Evolutionary conservation across 257 asterid genomes (phyloP), one percentile per base, ranked within the genome.

Genomic region (Nicotiana sylvestris): DNA sequence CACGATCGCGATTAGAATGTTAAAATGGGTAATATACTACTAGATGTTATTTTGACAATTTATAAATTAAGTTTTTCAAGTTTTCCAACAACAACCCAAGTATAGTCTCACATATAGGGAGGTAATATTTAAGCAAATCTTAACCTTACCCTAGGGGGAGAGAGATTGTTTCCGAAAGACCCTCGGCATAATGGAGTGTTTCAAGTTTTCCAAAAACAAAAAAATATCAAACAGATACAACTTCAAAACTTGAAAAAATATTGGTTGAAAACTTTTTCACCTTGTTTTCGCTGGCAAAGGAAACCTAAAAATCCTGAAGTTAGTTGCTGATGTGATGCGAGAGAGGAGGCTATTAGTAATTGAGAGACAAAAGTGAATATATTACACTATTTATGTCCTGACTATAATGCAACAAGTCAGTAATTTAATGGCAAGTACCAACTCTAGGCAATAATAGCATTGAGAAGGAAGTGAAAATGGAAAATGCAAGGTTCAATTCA

Each of bases 271-370:
- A n/a, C 5, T 2, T n/a, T 39, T 69, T n/a, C 10, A 39, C 57
- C 18, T 39, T 39, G 64, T 69, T 69, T 69, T 37, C 56, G 43
- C 43, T 69, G 3, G 3, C 78, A 70, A 39, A 70, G 46, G 58
- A 58, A 70, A 72, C 79, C 37, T 46, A 43, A 72, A 43, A 35
- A 6, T 56, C 79, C 49, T 18, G 37, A 72, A 72, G 61, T 72
- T 72, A 72, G 78, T 72, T 70, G 78, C n/a, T 46, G 78, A 46
- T 72, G 37, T 21, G 61, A 72, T 72, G 57, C 43, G 78, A 70
- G n/a, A 70, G 78, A 70, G 78, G 43, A 2, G 9, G 78, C 21
- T 46, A 46, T 46, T 43, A 33, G 35, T 3, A 21, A 72, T 25
- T 46, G 78, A 72, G 61, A 72, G 61, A 72, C 61, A 72, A 72